Percentiles rank a stretch among this genome's conserved stretches.
These are phyloP conservation scores for Cercospora nicotianae DNA, from an alignment of 2,329 filamentous ascomycete species.

Conservation along the genomic window DNA sequence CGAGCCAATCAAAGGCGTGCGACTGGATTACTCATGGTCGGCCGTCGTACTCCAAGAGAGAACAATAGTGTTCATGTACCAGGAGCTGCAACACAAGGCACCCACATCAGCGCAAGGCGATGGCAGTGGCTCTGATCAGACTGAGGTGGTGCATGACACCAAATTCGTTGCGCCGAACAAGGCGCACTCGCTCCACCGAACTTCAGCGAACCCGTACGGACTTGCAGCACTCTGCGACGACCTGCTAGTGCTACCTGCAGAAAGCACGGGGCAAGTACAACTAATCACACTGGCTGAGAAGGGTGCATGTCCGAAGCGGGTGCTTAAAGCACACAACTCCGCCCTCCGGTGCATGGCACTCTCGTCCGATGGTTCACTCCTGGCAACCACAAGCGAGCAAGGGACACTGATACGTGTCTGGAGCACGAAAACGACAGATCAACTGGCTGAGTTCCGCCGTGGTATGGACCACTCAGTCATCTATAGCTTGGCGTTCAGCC, in stretches of 20 bases:
- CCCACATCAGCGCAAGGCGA: slow-evolving; percentile 47
- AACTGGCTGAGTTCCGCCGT: slow-evolving; percentile 78
- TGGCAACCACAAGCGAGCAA: slow-evolving; percentile 90
- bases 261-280: slow-evolving; percentile 84
- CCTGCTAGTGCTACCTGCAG: slow-evolving; percentile 80
- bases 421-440: slow-evolving; percentile 74
- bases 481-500: slow-evolving; percentile 85
- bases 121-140: slow-evolving; percentile 10
- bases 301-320: slow-evolving; percentile 72
- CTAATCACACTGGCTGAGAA: slow-evolving; percentile 70
- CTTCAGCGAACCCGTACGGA: slow-evolving; percentile 78
- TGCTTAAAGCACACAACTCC: slow-evolving; percentile 86
- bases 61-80: slow-evolving; percentile 37
- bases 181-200: slow-evolving; percentile 69
- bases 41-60: slow-evolving; percentile 64
- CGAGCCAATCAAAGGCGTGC: slow-evolving; percentile 76
- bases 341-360: slow-evolving; percentile 75
- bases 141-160: not conserved
- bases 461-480: slow-evolving; percentile 86
- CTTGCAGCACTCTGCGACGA: slow-evolving; percentile 75
- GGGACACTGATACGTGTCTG: slow-evolving; percentile 89
- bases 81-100: slow-evolving; percentile 42
- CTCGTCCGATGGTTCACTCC: slow-evolving; percentile 73
- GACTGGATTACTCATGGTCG: slow-evolving; percentile 72
- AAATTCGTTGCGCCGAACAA: slow-evolving; percentile 30